These are phyloP conservation scores for Serendipita indica DNA, from an alignment of 768 basidiomycete genomes.

Conservation along the genomic window DNA sequence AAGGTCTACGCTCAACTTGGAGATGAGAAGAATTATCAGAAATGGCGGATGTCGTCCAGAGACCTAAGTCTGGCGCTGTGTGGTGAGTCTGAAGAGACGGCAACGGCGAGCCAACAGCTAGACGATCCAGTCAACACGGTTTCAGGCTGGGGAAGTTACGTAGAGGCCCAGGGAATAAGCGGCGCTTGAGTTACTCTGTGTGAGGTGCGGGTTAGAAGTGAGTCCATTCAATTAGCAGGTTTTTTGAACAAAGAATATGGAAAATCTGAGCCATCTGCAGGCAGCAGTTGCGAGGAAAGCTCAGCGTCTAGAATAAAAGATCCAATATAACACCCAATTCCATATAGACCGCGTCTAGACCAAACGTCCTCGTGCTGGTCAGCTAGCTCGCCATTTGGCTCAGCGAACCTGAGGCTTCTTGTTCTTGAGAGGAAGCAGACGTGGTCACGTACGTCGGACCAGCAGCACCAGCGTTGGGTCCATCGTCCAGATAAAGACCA, in stretches of 20 bases:
- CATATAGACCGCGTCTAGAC: too few species aligned
- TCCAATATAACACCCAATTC: too few species aligned
- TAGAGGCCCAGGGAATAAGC: too few species aligned
- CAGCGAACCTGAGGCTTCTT: not conserved
- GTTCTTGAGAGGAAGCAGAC: not conserved
- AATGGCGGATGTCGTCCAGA: not conserved
- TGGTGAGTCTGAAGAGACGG: not conserved
- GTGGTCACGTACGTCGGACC: not conserved
- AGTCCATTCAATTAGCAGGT: too few species aligned
- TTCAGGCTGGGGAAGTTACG: constrained; percentile 1
- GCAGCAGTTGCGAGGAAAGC: too few species aligned
- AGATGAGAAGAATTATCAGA: constrained; percentile 4
- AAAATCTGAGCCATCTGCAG: too few species aligned
- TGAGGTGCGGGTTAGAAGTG: too few species aligned
- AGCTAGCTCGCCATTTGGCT: not conserved
- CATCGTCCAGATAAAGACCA: constrained; percentile 28
- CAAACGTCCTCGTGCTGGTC: not conserved
- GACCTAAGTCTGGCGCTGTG: not conserved
- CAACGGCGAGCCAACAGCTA: not conserved
- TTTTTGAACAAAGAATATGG: too few species aligned
- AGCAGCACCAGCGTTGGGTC: not conserved
- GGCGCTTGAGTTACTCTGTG: too few species aligned
- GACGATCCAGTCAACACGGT: not conserved
- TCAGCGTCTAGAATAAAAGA: too few species aligned
- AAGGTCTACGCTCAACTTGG: not conserved